Percentiles rank a stretch among this genome's conserved stretches.
Conservation (phyloP, 75 land plant genomes). For the Cupressus sempervirens region DNA sequence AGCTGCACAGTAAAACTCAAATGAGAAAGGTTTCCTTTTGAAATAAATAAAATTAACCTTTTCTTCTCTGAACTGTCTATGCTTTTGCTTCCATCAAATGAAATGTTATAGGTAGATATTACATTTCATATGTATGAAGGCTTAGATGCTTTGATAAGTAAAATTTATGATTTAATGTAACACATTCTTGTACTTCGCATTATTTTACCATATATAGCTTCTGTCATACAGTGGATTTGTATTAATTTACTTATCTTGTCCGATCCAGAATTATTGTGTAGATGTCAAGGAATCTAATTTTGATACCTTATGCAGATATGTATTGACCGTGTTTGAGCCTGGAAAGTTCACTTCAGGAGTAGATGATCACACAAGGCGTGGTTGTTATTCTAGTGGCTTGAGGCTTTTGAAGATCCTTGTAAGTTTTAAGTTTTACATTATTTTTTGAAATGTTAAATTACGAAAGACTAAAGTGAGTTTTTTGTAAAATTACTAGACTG, state of each 20-base stretch:
- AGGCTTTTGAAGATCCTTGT: conserved; percentile 31
- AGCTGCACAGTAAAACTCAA: not conserved
- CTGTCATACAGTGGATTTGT: not conserved
- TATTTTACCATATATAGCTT: not conserved
- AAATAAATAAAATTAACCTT: not conserved
- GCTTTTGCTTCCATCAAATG: not conserved
- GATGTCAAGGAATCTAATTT: not conserved
- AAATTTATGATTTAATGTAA: not conserved
- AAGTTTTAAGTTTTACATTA: conserved; percentile 6
- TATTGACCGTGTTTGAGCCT: conserved; percentile 26
- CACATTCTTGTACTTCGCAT: not conserved
- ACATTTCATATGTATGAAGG: not conserved
- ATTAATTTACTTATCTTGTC: not conserved
- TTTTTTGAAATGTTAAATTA: not conserved
- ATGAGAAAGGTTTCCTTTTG: not conserved
- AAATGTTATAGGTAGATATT: not conserved
- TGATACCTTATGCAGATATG: conserved; percentile 14
- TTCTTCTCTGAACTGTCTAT: not conserved
- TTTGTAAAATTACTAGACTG: not conserved
- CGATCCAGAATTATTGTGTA: not conserved
- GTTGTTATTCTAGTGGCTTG: conserved; percentile 25
- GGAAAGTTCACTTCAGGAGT: conserved; percentile 19
- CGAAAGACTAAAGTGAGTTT: not conserved
- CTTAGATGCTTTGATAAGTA: not conserved
- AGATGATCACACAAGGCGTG: conserved; percentile 32